Evolutionary conservation across 1,284 basidiomycete genomes (phyloP).

Genomic region (Sporisorium graminicola): DNA sequence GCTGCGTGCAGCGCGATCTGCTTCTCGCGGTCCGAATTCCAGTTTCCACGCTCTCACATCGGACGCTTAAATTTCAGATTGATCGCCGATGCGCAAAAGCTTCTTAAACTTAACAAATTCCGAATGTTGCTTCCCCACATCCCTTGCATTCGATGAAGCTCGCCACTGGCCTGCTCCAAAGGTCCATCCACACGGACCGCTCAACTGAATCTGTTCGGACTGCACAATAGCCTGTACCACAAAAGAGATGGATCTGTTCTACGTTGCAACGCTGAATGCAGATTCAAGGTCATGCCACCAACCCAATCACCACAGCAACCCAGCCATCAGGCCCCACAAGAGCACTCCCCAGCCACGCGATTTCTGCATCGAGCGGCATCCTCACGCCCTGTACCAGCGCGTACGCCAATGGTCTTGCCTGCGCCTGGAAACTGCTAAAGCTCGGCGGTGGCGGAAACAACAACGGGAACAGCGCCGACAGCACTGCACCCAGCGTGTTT

Average conservation of each 20-base stretch:
- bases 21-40: constrained; percentile 4
- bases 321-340: constrained; percentile 93
- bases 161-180: not conserved
- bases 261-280: not conserved
- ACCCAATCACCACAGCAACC: constrained; percentile 69
- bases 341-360: constrained; percentile 92
- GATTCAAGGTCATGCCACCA: constrained; percentile 10
- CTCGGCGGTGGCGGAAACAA: constrained; percentile 71
- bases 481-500: constrained; percentile 71
- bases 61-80: not conserved
- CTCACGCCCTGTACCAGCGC: constrained; percentile 88
- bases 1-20: constrained; percentile 19
- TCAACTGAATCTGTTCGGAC: not conserved
- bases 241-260: not conserved
- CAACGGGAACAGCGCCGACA: constrained; percentile 71
- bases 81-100: constrained; percentile 32
- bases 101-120: not conserved
- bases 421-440: constrained; percentile 45
- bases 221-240: not conserved
- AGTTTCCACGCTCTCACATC: not conserved
- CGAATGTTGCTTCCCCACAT: not conserved
- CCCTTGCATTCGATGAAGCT: not conserved
- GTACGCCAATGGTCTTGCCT: constrained; percentile 70
- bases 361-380: constrained; percentile 85
- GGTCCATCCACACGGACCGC: not conserved